Evolutionary conservation across 768 basidiomycete genomes (phyloP).

Genomic region (Boletales sp.): DNA sequence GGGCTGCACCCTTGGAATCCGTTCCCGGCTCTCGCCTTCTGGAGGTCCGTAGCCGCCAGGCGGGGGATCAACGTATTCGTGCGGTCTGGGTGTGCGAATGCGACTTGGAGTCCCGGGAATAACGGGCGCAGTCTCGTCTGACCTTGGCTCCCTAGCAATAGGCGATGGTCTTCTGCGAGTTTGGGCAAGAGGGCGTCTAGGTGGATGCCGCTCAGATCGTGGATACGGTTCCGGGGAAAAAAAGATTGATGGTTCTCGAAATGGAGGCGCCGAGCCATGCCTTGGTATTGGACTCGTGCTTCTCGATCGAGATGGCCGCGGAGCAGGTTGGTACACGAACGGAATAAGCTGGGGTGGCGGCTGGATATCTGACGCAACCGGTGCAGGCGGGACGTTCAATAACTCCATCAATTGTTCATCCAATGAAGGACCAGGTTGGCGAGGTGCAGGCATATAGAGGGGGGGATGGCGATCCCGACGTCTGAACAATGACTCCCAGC

Average conservation of each 20-base stretch:
- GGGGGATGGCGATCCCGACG: constrained; percentile 28
- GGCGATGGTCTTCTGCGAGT: background rate
- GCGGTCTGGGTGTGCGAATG: constrained; percentile 5
- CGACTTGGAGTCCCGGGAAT: constrained; percentile 8
- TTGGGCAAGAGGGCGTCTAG: constrained; percentile 5
- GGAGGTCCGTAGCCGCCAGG: constrained; percentile 6
- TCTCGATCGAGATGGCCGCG: constrained; percentile 35
- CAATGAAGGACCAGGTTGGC: constrained; percentile 47
- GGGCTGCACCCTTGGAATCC: constrained; percentile 21
- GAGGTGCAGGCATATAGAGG: constrained; percentile 44
- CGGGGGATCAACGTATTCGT: constrained; percentile 1
- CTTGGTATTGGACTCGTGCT: constrained; percentile 38
- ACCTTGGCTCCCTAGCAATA: background rate
- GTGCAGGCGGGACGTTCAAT: constrained; percentile 43
- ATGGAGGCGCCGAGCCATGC: constrained; percentile 24
- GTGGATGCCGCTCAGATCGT: constrained; percentile 4
- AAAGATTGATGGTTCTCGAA: constrained; percentile 20
- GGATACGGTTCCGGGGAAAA: constrained; percentile 17
- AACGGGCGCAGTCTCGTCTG: constrained; percentile 4
- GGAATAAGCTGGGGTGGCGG: constrained; percentile 52
- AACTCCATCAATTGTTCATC: constrained; percentile 61
- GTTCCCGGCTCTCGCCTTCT: background rate
- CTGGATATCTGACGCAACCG: constrained; percentile 38
- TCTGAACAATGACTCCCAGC: constrained; percentile 25
- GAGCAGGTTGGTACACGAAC: constrained; percentile 51